Evolutionary conservation across 306 rosid species (phyloP).

Genomic region (Hylodesmum podocarpum): DNA sequence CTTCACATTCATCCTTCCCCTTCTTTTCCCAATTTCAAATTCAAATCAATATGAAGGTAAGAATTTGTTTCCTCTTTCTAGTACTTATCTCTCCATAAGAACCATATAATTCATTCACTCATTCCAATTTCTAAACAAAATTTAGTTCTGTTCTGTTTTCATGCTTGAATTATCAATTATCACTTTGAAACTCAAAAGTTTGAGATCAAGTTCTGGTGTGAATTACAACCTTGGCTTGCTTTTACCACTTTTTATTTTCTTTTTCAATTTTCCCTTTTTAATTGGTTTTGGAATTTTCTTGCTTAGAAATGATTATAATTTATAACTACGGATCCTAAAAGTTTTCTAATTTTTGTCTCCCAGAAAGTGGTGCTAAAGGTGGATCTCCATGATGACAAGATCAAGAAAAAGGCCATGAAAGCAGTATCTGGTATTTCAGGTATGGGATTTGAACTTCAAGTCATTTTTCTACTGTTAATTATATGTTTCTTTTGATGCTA

Average conservation of each 20-base stretch:
- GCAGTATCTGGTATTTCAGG: constrained; percentile 70
- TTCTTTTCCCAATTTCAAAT: neutral
- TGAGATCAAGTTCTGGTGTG: neutral
- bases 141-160: neutral
- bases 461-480: neutral
- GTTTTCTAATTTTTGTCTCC: neutral
- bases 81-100: neutral
- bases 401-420: constrained; percentile 61
- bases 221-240: neutral
- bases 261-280: neutral
- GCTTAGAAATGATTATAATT: neutral
- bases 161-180: neutral
- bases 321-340: neutral
- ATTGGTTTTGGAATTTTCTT: neutral
- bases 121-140: neutral
- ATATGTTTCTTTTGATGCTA: neutral
- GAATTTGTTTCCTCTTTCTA: neutral
- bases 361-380: constrained; percentile 73
- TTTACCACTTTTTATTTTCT: neutral
- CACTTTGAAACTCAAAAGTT: neutral
- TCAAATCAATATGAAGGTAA: constrained; percentile 39
- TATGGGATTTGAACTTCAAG: constrained; percentile 4
- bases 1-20: neutral
- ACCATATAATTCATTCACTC: neutral
- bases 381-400: constrained; percentile 45